Evolutionary conservation across 257 asterid genomes (phyloP).

Genomic region (Handroanthus guayacan): DNA sequence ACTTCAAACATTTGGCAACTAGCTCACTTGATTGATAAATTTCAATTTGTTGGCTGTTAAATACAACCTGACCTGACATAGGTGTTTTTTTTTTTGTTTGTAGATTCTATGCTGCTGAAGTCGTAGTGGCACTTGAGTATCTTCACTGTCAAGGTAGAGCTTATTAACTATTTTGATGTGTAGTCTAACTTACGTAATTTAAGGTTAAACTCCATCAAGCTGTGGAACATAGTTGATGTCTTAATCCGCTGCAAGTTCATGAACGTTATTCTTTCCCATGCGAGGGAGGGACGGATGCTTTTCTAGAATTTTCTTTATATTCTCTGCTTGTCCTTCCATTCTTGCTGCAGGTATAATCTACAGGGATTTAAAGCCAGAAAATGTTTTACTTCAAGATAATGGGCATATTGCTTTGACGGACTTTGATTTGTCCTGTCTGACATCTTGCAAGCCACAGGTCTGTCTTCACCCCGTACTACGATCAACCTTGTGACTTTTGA

Average conservation of each 20-base stretch:
- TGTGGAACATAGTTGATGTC: too few relatives aligned
- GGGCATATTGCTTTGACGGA: conserved; percentile 95
- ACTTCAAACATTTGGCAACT: not conserved
- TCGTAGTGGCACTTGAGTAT: conserved; percentile 90
- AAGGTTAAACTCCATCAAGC: not conserved
- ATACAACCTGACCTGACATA: conserved; percentile 26
- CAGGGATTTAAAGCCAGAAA: conserved; percentile 97
- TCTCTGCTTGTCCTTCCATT: conserved; percentile 9
- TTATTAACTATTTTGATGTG: not conserved
- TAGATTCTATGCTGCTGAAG: conserved; percentile 96
- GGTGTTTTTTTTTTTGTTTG: conserved; percentile 2
- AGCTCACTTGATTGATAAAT: not conserved
- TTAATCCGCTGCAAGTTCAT: too few relatives aligned
- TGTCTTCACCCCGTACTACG: conserved; percentile 24
- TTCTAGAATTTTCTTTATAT: conserved; percentile 13
- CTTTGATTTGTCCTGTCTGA: conserved; percentile 94
- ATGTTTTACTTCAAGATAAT: conserved; percentile 74
- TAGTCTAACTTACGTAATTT: not conserved
- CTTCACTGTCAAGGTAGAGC: conserved; percentile 95
- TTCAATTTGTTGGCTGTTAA: conserved; percentile 13
- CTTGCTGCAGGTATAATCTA: conserved; percentile 83
- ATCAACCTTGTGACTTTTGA: conserved; percentile 9
- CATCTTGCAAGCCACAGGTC: conserved; percentile 98
- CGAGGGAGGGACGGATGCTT: not conserved
- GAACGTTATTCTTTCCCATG: not conserved